Base-by-base conservation (phyloP, 306 rosid genomes). In the Begonia fuchsioides region DNA sequence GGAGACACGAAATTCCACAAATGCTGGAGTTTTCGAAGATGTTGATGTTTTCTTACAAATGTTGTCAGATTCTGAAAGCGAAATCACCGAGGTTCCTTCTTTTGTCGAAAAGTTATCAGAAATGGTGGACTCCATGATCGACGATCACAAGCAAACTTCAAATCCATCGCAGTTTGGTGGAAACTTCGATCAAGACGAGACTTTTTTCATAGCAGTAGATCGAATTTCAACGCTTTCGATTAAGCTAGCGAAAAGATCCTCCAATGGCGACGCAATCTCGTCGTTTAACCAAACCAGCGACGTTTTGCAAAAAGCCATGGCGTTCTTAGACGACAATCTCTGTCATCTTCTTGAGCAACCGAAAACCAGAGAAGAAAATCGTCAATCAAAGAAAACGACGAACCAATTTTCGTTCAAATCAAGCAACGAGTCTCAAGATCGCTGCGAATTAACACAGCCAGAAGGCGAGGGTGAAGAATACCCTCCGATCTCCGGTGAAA, bases 271-370 rank as follows among this genome's bases (percentile, higher is more conserved):
- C 41, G 60, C 51, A 17, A 53, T 45, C 6, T 58, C 58, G 43
- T 41, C 76, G 64, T 26, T 72, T 45, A 87, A 87, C 17, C 81
- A 73, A 54, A 49, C 70, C 1, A 71, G 76, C 1, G 43, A 15
- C 32, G 62, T 72, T 45, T 82, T 80, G 10, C 80, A 80, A 53
- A 66, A 75, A 46, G 62, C 60, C 6, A 67, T 82, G 74, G 17
- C 80, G 11, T 63, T 55, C 74, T 61, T 86, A 54, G 93, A 86
- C 51, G 93, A 86, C 11, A 86, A 76, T 15, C 79, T 86, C 58
- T 63, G 85, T 1, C 5, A 61, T 12, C 55, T 81, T 11, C 47
- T 81, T 9, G 96, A 86, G 61, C 86, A 78, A 53, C 69, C 59
- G 1, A 66, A 43, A 67, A 51, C 39, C 6, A 40, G 13, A 0